Evolutionary conservation across 1,284 basidiomycete genomes (phyloP), one percentile per base, ranked within the genome.

Genomic region (Earliella scabrosa): DNA sequence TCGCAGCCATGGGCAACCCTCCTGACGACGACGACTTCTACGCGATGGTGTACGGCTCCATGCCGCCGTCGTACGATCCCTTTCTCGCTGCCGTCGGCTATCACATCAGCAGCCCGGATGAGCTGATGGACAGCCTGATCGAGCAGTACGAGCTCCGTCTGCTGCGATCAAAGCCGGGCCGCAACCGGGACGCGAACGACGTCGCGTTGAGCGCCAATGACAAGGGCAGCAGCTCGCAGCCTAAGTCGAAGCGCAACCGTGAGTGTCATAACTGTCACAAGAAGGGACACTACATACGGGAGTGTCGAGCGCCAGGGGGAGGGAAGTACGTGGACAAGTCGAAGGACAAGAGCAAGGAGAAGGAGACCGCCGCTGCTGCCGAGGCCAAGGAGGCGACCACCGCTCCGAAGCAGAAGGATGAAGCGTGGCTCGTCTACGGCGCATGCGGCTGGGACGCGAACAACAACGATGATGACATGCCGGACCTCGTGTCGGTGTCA

Each of bases 281-380:
- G 52, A 40, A n/a, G 4, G 66, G 68, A 1, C 70, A 73, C 52
- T 52, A 41, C 20, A 62, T 60, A 43, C 27, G 34, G 1, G 61
- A 70, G n/a, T 73, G 69, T 54, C 69, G 64, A 60, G 54, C 55
- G 6, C 56, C 57, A 36, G 71, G 72, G 11, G 71, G 71, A 51
- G 68, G 63, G 29, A 70, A 68, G 49, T 65, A 70, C 34, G 66
- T 65, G 58, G 43, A 50, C 50, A 47, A 56, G 51, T n/a, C n/a
- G n/a, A n/a, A n/a, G n/a, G n/a, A n/a, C 27, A 63, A 65, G 45
- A 48, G 24, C 7, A 62, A 58, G 41, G 53, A 52, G 44, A 60
- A 54, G 34, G 54, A 56, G 14, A 58, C 53, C 20, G 53, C 50
- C 27, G 46, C 63, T 4, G 41, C 4, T 14, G 53, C 52, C 14